Conservation (phyloP, 495 filamentous ascomycete species). For the Lindgomyces ingoldianus region DNA sequence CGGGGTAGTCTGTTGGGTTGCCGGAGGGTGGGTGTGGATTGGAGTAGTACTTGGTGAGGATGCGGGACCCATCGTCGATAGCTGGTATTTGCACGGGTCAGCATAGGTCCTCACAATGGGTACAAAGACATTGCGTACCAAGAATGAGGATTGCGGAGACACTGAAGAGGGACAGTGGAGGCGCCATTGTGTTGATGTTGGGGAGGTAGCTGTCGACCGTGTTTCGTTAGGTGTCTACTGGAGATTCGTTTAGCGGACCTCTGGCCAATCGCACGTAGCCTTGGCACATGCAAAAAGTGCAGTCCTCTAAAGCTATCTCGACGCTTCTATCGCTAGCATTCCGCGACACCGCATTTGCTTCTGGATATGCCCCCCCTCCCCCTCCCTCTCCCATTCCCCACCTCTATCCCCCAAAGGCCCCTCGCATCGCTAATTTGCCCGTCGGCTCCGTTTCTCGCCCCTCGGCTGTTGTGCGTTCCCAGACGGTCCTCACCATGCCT, state of each 20-base stretch:
- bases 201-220: neutral
- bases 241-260: neutral
- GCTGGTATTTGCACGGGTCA: conserved; percentile 42
- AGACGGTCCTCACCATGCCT: neutral
- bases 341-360: neutral
- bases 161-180: conserved; percentile 34
- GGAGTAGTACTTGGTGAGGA: conserved; percentile 95
- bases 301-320: neutral
- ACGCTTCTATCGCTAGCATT: neutral
- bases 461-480: conserved; percentile 13
- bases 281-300: neutral
- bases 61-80: conserved; percentile 76
- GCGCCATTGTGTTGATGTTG: conserved; percentile 17
- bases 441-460: conserved; percentile 27
- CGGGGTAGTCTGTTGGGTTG: conserved; percentile 57
- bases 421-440: conserved; percentile 29
- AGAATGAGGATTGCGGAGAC: conserved; percentile 65
- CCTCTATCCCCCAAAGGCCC: conserved; percentile 28
- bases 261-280: neutral
- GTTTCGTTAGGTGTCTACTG: neutral
- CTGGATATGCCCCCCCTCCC: conserved; percentile 33
- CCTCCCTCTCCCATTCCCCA: neutral
- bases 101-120: no score
- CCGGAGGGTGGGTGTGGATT: conserved; percentile 70
- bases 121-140: conserved; percentile 17